Evolutionary conservation across 1,284 basidiomycete species (phyloP).

Genomic region (Cutaneotrichosporon arboriforme): DNA sequence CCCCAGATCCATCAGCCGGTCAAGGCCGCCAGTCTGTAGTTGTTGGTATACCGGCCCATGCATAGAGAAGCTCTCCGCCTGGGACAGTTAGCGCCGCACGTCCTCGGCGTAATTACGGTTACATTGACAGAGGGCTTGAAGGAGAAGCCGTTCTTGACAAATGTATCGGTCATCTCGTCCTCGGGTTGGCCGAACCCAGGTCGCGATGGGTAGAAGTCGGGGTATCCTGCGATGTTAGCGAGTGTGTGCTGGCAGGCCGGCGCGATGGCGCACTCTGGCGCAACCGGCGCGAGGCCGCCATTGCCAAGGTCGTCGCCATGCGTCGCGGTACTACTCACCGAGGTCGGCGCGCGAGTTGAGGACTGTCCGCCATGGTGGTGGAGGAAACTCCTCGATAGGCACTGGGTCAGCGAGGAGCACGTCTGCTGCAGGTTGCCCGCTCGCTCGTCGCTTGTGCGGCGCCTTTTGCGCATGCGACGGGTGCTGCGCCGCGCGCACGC

Average conservation of each 20-base stretch:
- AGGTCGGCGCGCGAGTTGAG: constrained; percentile 42
- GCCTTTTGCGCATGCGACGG: constrained; percentile 10
- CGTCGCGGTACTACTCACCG: constrained; percentile 23
- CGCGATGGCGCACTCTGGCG: too few relatives aligned
- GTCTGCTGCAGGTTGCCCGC: constrained; percentile 5
- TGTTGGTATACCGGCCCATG: constrained; percentile 54
- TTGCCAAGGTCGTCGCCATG: not conserved
- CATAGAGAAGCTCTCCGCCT: constrained; percentile 56
- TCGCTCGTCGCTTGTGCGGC: constrained; percentile 10
- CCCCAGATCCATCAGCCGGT: constrained; percentile 70
- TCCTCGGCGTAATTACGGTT: not conserved
- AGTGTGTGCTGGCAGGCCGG: too few relatives aligned
- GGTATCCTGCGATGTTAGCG: constrained; percentile 57
- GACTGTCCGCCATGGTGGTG: constrained; percentile 43
- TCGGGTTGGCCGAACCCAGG: constrained; percentile 79
- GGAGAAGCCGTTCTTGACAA: constrained; percentile 72
- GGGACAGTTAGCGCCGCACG: constrained; percentile 4
- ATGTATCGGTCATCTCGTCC: constrained; percentile 68
- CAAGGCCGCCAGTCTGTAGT: constrained; percentile 54
- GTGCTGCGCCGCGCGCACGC: constrained; percentile 8
- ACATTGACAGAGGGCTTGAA: constrained; percentile 55
- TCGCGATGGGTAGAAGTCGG: constrained; percentile 77
- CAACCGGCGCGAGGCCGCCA: not conserved
- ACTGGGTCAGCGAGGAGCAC: constrained; percentile 22
- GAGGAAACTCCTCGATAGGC: constrained; percentile 41